Base-by-base conservation (phyloP, 225 moss, liverwort and hornwort genomes). In the Neckera pumila region DNA sequence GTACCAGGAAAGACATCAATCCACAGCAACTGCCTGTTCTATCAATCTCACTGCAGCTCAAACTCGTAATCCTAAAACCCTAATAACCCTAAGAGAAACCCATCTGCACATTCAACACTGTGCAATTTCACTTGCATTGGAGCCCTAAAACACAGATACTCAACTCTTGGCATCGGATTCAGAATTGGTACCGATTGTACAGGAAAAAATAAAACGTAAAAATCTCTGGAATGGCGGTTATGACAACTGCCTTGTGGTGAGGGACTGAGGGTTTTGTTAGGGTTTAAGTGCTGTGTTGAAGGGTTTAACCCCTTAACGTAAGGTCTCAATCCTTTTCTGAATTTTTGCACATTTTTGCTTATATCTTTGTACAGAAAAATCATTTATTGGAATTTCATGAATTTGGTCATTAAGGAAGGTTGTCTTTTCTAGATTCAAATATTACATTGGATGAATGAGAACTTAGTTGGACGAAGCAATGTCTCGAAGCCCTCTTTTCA, bases 1-100 rank as follows among this genome's bases (percentile, higher is more conserved):
- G 91, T 40, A 82, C 76, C 85, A 91, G 77, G 85, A 81, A 83
- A 85, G 91, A 92, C 91, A 91, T 92, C 86, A 90, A 92, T 87
- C 53, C 84, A 86, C 79, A 36, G 36, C 82, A 85, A 28, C 77
- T 49, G 22, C 23, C 49, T 34, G n/a, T 19, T 64, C 14, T 45
- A 43, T 22, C 21, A 56, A 54, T 43, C 30, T n/a, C 80, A 53
- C 65, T 60, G 83, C 67, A 79, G 21, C 79, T 23, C 40, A 20
- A 40, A 23, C 6, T n/a, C 67, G 27, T 40, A n/a, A 61, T 16
- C 14, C 63, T 67, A 38, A 47, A 59, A 75, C 33, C 20, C 69
- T 60, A 23, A 45, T 6, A 79, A 42, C 31, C 67, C 57, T 43
- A 85, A 74, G 34, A 82, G 40, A 49, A 8, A 40, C 42, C 31